A percentile compares a stretch with the other conserved stretches of the same genome.
Evolutionary conservation across 2,329 filamentous ascomycete genomes (phyloP).

Genomic region (Apiospora saccharicola): DNA sequence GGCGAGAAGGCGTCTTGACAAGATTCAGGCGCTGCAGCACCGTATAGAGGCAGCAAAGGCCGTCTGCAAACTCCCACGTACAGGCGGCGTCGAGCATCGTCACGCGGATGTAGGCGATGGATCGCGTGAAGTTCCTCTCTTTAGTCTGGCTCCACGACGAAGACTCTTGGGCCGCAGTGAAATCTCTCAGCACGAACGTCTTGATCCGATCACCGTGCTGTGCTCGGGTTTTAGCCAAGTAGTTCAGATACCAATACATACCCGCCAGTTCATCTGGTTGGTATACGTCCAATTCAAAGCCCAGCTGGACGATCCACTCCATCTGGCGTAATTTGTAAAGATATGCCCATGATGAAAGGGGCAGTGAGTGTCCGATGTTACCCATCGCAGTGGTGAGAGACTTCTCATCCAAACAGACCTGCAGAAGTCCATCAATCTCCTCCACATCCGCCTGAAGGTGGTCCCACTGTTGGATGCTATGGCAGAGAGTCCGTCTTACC

Average conservation of each 20-base stretch:
- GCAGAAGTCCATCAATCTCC: constrained; percentile 74
- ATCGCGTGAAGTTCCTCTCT: constrained; percentile 55
- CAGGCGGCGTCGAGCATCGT: constrained; percentile 71
- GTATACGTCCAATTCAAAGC: constrained; percentile 93
- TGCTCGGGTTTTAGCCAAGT: constrained; percentile 72
- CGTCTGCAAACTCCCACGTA: constrained; percentile 63
- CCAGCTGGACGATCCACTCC: constrained; percentile 86
- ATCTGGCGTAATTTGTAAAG: constrained; percentile 90
- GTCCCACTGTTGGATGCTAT: constrained; percentile 85
- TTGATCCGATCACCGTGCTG: constrained; percentile 78
- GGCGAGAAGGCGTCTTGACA: constrained; percentile 59
- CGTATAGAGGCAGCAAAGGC: constrained; percentile 69
- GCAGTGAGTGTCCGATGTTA: constrained; percentile 65
- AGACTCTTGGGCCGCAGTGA: constrained; percentile 42
- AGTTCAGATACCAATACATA: constrained; percentile 92
- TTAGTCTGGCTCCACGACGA: constrained; percentile 39
- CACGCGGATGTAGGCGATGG: constrained; percentile 64
- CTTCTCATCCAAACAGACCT: constrained; percentile 66
- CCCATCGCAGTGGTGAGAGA: constrained; percentile 55
- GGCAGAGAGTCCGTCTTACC: constrained; percentile 86
- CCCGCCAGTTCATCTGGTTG: constrained; percentile 81
- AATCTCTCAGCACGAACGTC: constrained; percentile 61
- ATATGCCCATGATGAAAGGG: constrained; percentile 88
- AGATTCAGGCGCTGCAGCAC: constrained; percentile 66
- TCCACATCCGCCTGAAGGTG: constrained; percentile 82